Conservation (phyloP, 129 eudicot genomes). For the Tagetes erecta region DNA sequence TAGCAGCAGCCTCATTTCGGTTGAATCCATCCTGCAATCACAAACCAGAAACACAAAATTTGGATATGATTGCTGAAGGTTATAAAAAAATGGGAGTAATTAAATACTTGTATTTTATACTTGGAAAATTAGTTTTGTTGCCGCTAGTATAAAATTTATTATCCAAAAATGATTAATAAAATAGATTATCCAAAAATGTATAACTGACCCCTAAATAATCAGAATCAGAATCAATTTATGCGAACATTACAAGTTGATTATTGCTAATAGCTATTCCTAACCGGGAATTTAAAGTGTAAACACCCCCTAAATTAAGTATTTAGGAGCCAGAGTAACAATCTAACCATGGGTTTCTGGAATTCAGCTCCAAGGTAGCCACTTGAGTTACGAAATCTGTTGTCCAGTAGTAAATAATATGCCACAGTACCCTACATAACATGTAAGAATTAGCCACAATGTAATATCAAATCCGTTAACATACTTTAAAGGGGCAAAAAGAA, state of each 20-base stretch:
- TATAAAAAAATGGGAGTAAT: not conserved
- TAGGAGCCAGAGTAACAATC: conserved; percentile 17
- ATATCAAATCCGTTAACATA: not conserved
- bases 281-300: not conserved
- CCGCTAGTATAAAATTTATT: not conserved
- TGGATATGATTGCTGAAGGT: not conserved
- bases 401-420: conserved; percentile 86
- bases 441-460: not conserved
- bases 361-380: conserved; percentile 97
- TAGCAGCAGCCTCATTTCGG: conserved; percentile 54
- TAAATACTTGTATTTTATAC: not conserved
- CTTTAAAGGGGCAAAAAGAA: not conserved
- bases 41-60: conserved; percentile 4
- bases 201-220: not conserved
- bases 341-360: conserved; percentile 87
- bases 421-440: conserved; percentile 72
- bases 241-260: not conserved
- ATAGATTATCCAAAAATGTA: not conserved
- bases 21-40: conserved; percentile 53
- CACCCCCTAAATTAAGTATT: conserved; percentile 6
- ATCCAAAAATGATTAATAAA: not conserved
- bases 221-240: not conserved
- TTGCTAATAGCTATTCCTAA: not conserved
- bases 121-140: not conserved
- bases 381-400: conserved; percentile 81